Evolutionary conservation across 805 yeast species (phyloP).

Genomic region (Saturnispora saitoi): DNA sequence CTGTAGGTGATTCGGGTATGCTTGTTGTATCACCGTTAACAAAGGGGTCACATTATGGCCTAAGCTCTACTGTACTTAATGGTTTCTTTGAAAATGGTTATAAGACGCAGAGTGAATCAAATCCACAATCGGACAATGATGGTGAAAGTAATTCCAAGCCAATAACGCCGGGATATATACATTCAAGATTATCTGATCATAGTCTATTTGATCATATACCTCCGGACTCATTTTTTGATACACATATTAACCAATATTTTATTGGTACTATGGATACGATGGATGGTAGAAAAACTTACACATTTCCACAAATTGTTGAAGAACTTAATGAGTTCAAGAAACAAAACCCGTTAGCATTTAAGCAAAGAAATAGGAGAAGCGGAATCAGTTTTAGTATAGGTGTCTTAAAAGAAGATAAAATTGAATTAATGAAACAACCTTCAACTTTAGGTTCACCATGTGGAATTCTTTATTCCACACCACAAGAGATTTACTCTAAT

Average conservation of each 20-base stretch:
- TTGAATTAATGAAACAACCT: background rate
- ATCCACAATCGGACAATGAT: background rate
- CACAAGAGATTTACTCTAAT: constrained; percentile 71
- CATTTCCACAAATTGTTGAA: constrained; percentile 54
- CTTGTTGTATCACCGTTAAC: background rate
- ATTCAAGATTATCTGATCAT: background rate
- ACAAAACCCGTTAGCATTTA: constrained; percentile 34
- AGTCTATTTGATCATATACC: background rate
- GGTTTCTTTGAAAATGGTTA: background rate
- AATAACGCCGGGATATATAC: background rate
- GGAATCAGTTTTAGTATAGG: constrained; percentile 44
- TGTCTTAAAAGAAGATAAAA: constrained; percentile 27
- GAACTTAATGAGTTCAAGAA: constrained; percentile 33
- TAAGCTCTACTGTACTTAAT: background rate
- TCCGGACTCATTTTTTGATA: constrained; percentile 41
- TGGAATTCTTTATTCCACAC: constrained; percentile 47
- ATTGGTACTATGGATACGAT: constrained; percentile 39
- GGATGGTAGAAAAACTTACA: constrained; percentile 32
- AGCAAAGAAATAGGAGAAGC: constrained; percentile 25
- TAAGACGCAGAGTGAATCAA: background rate
- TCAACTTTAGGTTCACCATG: constrained; percentile 18
- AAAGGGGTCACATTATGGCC: background rate
- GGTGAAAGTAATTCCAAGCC: background rate
- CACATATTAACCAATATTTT: constrained; percentile 57
- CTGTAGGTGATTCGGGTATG: background rate